phyloP scores from a whole-genome alignment of 2,329 filamentous ascomycete genomes.

The Arthrocladium fulminans region DNA sequence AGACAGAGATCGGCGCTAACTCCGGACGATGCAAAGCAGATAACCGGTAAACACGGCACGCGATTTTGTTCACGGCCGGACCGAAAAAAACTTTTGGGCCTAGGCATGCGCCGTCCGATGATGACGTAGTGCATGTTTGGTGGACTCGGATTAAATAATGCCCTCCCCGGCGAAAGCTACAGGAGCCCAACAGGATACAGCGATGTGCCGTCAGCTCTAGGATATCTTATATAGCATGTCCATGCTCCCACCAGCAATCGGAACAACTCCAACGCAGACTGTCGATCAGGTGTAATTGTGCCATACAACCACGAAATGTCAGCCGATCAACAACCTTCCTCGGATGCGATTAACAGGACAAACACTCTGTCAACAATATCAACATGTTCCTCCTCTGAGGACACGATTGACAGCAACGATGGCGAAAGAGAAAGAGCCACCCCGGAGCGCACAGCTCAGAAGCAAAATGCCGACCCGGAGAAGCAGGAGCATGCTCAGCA shows the following conservation, averaged over 20 bases:
- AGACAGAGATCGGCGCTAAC: too few species aligned
- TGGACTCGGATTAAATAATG: background rate
- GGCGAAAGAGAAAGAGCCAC: background rate
- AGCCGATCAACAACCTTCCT: background rate
- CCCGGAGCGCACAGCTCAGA: background rate
- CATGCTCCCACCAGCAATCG: too few species aligned
- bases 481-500: constrained; percentile 8
- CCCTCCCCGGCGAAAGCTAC: background rate
- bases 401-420: background rate
- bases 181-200: too few species aligned
- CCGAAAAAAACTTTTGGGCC: too few species aligned
- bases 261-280: too few species aligned
- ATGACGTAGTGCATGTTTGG: background rate
- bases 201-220: background rate
- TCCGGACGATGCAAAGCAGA: too few species aligned
- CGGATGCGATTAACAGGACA: background rate
- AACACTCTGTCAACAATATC: background rate
- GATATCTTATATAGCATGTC: background rate
- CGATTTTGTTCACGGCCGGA: too few species aligned
- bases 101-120: too few species aligned
- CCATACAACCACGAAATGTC: background rate
- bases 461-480: constrained; percentile 2
- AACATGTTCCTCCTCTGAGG: background rate
- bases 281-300: too few species aligned
- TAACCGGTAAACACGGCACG: too few species aligned